phyloP scores from a whole-genome alignment of 805 yeast species.

The Priceomyces melissophilus region DNA sequence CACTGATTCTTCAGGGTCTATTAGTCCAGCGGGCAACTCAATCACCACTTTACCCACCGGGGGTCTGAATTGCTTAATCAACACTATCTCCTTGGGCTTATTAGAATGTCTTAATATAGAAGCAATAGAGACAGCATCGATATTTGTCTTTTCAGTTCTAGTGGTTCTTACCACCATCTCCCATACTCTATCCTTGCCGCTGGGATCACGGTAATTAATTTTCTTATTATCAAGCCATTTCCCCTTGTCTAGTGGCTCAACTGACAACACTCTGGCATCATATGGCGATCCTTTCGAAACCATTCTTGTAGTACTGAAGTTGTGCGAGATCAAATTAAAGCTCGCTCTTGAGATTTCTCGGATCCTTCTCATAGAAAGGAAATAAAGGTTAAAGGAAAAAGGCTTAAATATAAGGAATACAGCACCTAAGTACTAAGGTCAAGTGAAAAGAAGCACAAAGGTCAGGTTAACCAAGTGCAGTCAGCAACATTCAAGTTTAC shows the following conservation, averaged over 20 bases:
- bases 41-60: conserved; percentile 86
- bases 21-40: conserved; percentile 93
- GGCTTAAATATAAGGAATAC: too few relatives aligned
- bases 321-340: background rate
- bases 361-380: too few relatives aligned
- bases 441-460: too few relatives aligned
- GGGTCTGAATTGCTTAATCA: conserved; percentile 91
- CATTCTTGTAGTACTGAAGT: too few relatives aligned
- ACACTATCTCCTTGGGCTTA: conserved; percentile 36
- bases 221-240: conserved; percentile 55
- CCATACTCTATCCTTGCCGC: conserved; percentile 72
- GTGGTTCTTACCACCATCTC: conserved; percentile 86
- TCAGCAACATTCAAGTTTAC: too few relatives aligned
- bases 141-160: conserved; percentile 51
- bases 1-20: conserved; percentile 78
- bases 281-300: conserved; percentile 30
- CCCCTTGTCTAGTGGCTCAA: conserved; percentile 34
- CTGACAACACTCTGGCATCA: conserved; percentile 27
- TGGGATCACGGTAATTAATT: conserved; percentile 69
- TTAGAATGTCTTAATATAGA: conserved; percentile 60
- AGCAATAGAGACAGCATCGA: conserved; percentile 90
- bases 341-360: too few relatives aligned
- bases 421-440: too few relatives aligned
- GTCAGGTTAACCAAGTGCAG: background rate
- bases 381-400: too few relatives aligned